A percentile compares a stretch with the other conserved stretches of the same genome.
These are phyloP conservation scores for Pseudogymnoascus sp. DNA, from an alignment of 2,329 filamentous ascomycete genomes.

Conservation along the genomic window DNA sequence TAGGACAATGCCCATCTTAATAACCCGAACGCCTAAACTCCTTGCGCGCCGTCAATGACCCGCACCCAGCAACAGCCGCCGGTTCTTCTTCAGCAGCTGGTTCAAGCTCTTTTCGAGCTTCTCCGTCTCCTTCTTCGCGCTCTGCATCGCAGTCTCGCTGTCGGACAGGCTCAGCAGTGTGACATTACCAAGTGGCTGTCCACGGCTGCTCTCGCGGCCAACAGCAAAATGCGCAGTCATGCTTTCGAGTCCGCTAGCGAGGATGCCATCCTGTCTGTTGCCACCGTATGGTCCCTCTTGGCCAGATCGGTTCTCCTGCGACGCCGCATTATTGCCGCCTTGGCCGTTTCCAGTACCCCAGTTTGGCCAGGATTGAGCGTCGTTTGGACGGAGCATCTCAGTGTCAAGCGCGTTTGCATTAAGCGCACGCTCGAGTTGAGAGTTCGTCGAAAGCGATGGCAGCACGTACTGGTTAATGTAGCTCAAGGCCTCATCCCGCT, in stretches of 20 bases:
- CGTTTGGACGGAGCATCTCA: constrained; percentile 23
- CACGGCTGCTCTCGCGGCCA: constrained; percentile 23
- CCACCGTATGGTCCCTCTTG: constrained; percentile 16
- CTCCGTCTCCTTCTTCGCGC: constrained; percentile 51
- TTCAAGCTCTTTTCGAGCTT: constrained; percentile 54
- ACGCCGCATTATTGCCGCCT: background rate
- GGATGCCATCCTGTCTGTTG: constrained; percentile 21
- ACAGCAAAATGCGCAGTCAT: constrained; percentile 28
- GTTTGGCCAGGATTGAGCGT: constrained; percentile 21
- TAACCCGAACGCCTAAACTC: constrained; percentile 12
- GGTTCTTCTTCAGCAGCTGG: constrained; percentile 52
- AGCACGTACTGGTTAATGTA: constrained; percentile 64
- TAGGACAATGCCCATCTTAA: constrained; percentile 7
- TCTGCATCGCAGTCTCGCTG: constrained; percentile 45
- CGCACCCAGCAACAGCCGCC: constrained; percentile 40
- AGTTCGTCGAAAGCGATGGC: constrained; percentile 34
- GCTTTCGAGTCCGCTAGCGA: constrained; percentile 25
- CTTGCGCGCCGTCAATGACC: constrained; percentile 23
- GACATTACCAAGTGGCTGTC: constrained; percentile 25
- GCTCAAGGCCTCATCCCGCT: constrained; percentile 56
- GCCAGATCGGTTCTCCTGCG: constrained; percentile 11
- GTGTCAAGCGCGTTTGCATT: constrained; percentile 26
- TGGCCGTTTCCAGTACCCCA: constrained; percentile 21
- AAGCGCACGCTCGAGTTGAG: constrained; percentile 29
- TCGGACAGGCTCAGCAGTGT: constrained; percentile 54